Base-by-base conservation (phyloP, 768 basidiomycete genomes). In the Dioszegia hungarica region DNA sequence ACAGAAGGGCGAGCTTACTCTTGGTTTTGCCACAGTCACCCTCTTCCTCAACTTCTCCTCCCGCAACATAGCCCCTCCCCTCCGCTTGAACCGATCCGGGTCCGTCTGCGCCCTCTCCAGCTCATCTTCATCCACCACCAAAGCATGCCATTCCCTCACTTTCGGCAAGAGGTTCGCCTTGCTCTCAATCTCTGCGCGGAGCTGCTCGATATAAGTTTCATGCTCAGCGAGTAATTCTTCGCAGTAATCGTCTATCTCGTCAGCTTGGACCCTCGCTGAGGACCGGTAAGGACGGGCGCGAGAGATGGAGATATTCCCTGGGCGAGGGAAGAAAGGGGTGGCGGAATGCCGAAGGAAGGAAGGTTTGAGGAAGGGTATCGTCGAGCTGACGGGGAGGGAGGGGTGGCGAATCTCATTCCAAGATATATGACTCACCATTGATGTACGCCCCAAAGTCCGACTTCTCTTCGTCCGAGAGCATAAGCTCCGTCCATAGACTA, bases 21-120 rank as follows among this genome's bases (percentile, higher is more conserved):
- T 83, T 25, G 94, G 94, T 70, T 95, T 97, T 78, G 94, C 87
- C 73, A 89, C 88, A 55, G 81, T 81, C 14, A 99, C 91, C 27
- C 93, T 81, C 75, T 97, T 98, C 52, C 94, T 82, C 86, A 94
- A 90, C 81, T 95, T 95, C 79, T 97, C 94, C 76, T 99, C 94
- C 57, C 90, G 82, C 50, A 97, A 77, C 33, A 99, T 59, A 17
- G 67, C 70, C 4, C 67, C 75, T 20, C 75, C 75, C 19, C 74
- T 39, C 27, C 56, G 66, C 31, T 61, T 63, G 59, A 74, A 76
- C 25, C 75, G 53, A 59, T 74, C 70, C 27, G 75, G 73, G 54
- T 74, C 72, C 20, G 54, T 66, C 31, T 60, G 57, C 14, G 70
- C 61, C 47, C 77, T 75, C 38, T 86, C 88, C 27, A 98, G 80